These are phyloP conservation scores for Moesziomyces globuligerus DNA, from an alignment of 1,284 basidiomycete genomes.

Conservation along the genomic window DNA sequence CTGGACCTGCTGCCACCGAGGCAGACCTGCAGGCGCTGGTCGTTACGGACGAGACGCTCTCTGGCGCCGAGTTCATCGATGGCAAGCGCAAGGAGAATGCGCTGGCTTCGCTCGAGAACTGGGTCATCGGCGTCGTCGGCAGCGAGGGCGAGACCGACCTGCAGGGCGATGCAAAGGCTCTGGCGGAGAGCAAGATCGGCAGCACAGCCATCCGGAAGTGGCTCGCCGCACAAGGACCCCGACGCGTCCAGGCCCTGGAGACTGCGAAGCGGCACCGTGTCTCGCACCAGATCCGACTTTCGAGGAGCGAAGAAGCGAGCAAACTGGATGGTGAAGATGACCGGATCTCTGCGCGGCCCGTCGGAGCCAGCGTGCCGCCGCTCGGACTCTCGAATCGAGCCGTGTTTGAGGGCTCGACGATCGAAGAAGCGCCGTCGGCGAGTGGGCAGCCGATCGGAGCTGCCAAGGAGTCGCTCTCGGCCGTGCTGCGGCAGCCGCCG, in stretches of 20 bases:
- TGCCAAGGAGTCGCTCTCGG: constrained; percentile 35
- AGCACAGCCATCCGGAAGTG: constrained; percentile 64
- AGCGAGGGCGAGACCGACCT: constrained; percentile 55
- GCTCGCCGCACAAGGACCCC: constrained; percentile 40
- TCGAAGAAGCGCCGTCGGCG: constrained; percentile 34
- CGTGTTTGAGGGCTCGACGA: constrained; percentile 39
- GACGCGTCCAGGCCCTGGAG: constrained; percentile 30
- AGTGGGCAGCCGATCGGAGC: constrained; percentile 49
- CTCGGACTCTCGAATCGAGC: constrained; percentile 64
- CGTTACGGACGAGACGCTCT: constrained; percentile 62
- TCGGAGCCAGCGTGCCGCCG: constrained; percentile 61
- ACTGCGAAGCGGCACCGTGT: constrained; percentile 19
- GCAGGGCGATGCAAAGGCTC: constrained; percentile 53
- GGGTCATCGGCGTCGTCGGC: constrained; percentile 60
- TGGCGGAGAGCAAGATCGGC: constrained; percentile 61
- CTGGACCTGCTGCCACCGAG: constrained; percentile 62
- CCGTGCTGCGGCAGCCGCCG: constrained; percentile 66
- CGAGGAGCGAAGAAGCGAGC: neutral
- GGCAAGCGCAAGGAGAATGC: constrained; percentile 48
- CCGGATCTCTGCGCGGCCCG: constrained; percentile 30
- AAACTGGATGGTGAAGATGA: neutral
- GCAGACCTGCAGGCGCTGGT: constrained; percentile 55
- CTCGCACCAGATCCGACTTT: constrained; percentile 20
- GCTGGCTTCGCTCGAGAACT: constrained; percentile 40
- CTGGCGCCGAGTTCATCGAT: constrained; percentile 58